Conservation (phyloP, 176 grass and related monocot species). For the Musa itinerans region DNA sequence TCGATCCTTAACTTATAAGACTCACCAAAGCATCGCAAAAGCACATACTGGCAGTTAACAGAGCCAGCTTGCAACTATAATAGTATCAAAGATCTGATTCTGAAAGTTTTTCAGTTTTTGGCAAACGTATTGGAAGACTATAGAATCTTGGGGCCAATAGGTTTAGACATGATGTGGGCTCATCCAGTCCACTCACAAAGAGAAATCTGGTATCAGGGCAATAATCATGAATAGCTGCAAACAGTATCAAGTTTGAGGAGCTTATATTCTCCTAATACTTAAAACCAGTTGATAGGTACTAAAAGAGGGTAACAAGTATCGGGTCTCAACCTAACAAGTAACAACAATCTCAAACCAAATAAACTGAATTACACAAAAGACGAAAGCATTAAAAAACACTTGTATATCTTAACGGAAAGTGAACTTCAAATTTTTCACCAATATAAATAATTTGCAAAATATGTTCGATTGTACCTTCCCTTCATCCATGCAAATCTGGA, state of each 20-base stretch:
- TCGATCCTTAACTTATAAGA: no score
- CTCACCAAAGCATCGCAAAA: no score
- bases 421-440: no score
- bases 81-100: background rate
- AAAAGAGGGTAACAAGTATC: background rate
- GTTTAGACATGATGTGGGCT: background rate
- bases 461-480: slow-evolving; percentile 52
- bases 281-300: background rate
- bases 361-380: no score
- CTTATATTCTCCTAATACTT: background rate
- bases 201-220: background rate
- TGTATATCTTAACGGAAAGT: no score
- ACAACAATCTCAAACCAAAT: no score
- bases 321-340: no score
- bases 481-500: slow-evolving; percentile 45
- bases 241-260: background rate
- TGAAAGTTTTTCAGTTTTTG: background rate
- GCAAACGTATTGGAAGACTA: background rate
- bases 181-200: background rate
- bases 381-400: no score
- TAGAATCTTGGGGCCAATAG: background rate
- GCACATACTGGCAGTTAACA: background rate
- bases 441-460: background rate
- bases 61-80: background rate
- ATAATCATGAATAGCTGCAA: background rate